Conservation (phyloP, 129 eudicot species). For the Artemisia tridentata region DNA sequence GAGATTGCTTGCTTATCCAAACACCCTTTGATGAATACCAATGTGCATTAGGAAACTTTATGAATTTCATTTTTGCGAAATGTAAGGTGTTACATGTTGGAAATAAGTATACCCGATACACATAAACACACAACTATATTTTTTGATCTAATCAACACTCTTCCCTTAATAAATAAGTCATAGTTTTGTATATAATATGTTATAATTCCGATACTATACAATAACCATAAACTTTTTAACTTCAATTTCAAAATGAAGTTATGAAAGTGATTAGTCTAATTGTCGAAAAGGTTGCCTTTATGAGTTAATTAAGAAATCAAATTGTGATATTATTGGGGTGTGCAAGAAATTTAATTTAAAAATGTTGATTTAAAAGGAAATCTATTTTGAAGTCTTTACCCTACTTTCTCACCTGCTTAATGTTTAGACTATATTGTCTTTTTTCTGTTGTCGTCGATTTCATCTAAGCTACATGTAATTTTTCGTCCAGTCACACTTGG, state of each 20-base stretch:
- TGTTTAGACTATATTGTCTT: background rate
- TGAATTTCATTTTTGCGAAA: too few relatives aligned
- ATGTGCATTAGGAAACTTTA: too few relatives aligned
- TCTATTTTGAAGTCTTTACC: background rate
- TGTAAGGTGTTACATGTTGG: too few relatives aligned
- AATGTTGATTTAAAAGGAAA: background rate
- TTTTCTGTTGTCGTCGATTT: too few relatives aligned
- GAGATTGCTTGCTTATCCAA: too few relatives aligned
- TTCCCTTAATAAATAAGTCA: background rate
- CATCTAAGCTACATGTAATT: too few relatives aligned
- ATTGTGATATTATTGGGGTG: constrained; percentile 1
- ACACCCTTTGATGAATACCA: too few relatives aligned
- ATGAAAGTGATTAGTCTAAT: too few relatives aligned
- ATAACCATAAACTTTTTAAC: background rate
- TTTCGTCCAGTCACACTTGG: background rate
- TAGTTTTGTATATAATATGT: background rate
- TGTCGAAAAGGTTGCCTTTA: too few relatives aligned
- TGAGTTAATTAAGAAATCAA: constrained; percentile 3
- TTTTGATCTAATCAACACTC: background rate
- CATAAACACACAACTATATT: background rate
- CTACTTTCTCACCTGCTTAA: too few relatives aligned
- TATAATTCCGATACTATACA: background rate
- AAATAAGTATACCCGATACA: too few relatives aligned
- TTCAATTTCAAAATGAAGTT: background rate
- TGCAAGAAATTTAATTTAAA: background rate